Conservation (phyloP, 257 asterid species). For the Penstemon newberryi region DNA sequence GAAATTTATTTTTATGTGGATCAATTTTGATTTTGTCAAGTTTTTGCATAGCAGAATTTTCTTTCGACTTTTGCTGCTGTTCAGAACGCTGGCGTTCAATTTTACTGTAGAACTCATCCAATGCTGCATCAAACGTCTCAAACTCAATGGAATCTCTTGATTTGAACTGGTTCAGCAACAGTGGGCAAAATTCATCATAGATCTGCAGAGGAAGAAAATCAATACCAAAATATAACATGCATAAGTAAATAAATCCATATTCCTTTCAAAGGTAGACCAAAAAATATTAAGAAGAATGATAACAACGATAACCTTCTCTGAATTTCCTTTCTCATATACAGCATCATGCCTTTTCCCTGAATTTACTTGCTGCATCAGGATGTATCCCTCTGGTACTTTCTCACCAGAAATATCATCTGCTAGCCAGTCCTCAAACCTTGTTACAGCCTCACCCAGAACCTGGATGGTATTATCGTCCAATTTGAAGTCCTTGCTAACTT, state of each 20-base stretch:
- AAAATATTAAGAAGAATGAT: conserved; percentile 20
- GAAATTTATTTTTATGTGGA: conserved; percentile 19
- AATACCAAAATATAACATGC: conserved; percentile 13
- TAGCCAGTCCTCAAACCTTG: conserved; percentile 90
- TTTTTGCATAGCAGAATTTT: conserved; percentile 87
- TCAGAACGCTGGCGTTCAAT: conserved; percentile 96
- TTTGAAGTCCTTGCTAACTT: conserved; percentile 62
- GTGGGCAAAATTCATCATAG: conserved; percentile 94
- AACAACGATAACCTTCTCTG: conserved; percentile 51
- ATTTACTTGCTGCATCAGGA: conserved; percentile 74
- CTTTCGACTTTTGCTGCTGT: conserved; percentile 90
- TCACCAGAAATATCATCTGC: conserved; percentile 76
- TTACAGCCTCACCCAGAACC: conserved; percentile 66
- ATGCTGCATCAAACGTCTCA: conserved; percentile 87
- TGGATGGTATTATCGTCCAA: conserved; percentile 49
- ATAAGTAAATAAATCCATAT: conserved; percentile 6
- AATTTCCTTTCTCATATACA: conserved; percentile 34
- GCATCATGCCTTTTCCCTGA: conserved; percentile 48
- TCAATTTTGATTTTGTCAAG: conserved; percentile 79
- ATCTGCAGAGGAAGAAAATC: conserved; percentile 50
- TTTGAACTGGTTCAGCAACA: conserved; percentile 89
- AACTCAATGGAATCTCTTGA: conserved; percentile 63
- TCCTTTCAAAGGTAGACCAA: conserved; percentile 21
- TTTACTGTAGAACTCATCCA: conserved; percentile 96
- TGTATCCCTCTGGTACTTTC: conserved; percentile 90